A percentile compares a stretch with the other conserved stretches of the same genome.
Evolutionary conservation across 2,329 filamentous ascomycete genomes (phyloP).

Genomic region (Penicillium psychrosexuale): DNA sequence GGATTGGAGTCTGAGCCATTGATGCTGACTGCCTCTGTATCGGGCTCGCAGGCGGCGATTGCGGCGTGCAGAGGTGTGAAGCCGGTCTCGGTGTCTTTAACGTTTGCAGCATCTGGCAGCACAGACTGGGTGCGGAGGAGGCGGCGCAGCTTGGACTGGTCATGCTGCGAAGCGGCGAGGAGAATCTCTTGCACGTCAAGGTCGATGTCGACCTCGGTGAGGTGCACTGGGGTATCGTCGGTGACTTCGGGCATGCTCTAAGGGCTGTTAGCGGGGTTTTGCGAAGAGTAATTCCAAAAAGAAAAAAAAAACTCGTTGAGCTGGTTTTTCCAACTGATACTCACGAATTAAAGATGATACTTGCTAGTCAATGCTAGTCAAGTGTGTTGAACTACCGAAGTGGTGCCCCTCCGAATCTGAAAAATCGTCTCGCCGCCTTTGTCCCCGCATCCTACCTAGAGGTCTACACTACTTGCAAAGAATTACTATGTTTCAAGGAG

Average conservation of each 20-base stretch:
- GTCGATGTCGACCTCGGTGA: conserved; percentile 37
- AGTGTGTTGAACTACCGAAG: not conserved
- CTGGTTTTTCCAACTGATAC: not conserved
- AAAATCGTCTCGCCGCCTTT: conserved; percentile 33
- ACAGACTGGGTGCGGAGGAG: conserved; percentile 58
- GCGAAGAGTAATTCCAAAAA: not conserved
- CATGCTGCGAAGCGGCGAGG: conserved; percentile 63
- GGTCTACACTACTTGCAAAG: not conserved
- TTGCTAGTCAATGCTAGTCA: not conserved
- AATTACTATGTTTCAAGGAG: not conserved
- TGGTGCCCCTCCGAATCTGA: conserved; percentile 19
- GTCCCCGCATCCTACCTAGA: conserved; percentile 23
- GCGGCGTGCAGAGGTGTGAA: conserved; percentile 87
- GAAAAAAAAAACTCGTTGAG: not conserved
- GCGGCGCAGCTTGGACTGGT: conserved; percentile 64
- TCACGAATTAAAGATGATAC: not conserved
- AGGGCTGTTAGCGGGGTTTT: conserved; percentile 5
- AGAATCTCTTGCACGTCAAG: conserved; percentile 58
- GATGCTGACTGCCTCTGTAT: conserved; percentile 26
- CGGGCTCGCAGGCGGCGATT: conserved; percentile 67
- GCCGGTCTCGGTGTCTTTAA: conserved; percentile 79
- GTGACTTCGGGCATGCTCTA: conserved; percentile 26
- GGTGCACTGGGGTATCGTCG: conserved; percentile 20
- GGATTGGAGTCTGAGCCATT: conserved; percentile 5
- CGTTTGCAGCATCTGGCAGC: conserved; percentile 60